Evolutionary conservation across 108 stramenopile species (phyloP), one percentile per base, ranked within the genome.

Genomic region (Craspedostauros australis): DNA sequence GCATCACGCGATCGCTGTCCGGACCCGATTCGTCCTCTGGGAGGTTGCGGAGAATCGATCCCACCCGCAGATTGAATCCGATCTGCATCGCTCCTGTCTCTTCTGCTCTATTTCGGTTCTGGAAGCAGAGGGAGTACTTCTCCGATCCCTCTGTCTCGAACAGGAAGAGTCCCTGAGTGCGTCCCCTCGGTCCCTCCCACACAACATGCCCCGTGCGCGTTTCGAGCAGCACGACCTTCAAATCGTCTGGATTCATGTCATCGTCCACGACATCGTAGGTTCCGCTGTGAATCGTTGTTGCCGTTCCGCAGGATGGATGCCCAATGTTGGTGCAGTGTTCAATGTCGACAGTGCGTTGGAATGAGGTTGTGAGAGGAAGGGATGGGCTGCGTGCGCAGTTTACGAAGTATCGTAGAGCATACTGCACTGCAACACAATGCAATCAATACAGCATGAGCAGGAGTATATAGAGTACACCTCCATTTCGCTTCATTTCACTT

Each of bases 11-110:
- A 39, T 69, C 49, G 12, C 62, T 68, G 48, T 85, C 88, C n/a
- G 87, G 87, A 0, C 88, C 88, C 16, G 44, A 52, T 44, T 57
- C 69, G 2, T 46, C 73, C 16, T 57, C 76, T 5, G 66, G 73
- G 45, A 73, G 30, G 1, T 67, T 58, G 29, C 86, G 64, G 5
- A 52, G 44, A 3, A 67, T 56, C 12, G 61, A 45, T 1, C 41
- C 26, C 12, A 85, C 68, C 5, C 79, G 84, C 28, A 85, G 28
- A 22, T 70, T 69, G 49, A 82, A 89, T 21, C 87, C 83, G 14
- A 89, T 68, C 46, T 76, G 69, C 23, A 66, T 56, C 14, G 51
- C 50, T 20, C 66, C 60, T 29, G 77, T 73, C 27, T 75, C 76
- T 16, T 72, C 67, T 7, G 74, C 73, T 19, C 50, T 22, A 25